These are phyloP conservation scores for Solanum aculeatissimum DNA, from an alignment of 305 asterid genomes.

Conservation along the genomic window DNA sequence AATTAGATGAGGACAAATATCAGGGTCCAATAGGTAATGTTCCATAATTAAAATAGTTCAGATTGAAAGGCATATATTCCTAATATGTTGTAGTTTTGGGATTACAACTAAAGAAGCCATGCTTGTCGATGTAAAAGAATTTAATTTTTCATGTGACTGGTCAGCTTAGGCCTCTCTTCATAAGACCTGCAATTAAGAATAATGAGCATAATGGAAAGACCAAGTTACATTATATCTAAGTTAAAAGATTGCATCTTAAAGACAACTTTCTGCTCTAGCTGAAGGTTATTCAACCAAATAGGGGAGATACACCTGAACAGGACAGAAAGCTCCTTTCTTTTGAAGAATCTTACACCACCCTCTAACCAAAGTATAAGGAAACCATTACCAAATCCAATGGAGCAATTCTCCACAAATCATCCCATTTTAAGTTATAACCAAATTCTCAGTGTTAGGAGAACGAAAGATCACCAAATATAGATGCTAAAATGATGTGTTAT, in stretches of 20 bases:
- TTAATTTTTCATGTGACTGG: not conserved
- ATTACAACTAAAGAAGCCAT: not conserved
- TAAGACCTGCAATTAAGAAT: not conserved
- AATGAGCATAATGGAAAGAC: not conserved
- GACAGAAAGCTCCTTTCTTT: not conserved
- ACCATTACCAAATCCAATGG: not conserved
- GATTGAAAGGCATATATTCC: not conserved
- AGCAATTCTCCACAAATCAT: not conserved
- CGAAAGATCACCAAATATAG: not conserved
- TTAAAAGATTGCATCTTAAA: not conserved
- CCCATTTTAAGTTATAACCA: not conserved
- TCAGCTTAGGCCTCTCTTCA: not conserved
- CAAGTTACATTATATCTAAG: not conserved
- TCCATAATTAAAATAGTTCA: not conserved
- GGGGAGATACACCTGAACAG: not conserved
- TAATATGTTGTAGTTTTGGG: not conserved
- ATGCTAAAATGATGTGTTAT: not conserved
- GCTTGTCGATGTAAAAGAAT: not conserved
- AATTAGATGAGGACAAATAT: not conserved
- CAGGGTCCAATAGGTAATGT: not conserved
- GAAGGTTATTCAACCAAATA: not conserved
- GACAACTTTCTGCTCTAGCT: not conserved
- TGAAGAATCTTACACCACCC: not conserved
- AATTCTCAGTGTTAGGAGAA: not conserved
- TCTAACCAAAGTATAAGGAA: not conserved